A percentile compares a stretch with the other conserved stretches of the same genome.
Evolutionary conservation across 1,139 yeast species (phyloP).

Genomic region (Hanseniaspora uvarum): DNA sequence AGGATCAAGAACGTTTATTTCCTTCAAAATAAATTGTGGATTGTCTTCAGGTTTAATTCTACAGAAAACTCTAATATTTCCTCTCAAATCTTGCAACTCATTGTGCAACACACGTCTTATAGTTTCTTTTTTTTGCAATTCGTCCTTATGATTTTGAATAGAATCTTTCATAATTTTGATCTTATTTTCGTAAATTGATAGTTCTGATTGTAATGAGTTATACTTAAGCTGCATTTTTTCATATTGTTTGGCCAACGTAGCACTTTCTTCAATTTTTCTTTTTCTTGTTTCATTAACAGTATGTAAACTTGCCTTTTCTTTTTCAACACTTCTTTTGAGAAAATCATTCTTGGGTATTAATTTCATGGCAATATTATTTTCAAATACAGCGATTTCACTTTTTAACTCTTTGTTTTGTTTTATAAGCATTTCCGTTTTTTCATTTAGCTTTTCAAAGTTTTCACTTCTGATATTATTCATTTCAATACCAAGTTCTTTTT

Average conservation of each 20-base stretch:
- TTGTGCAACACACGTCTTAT: conserved; percentile 62
- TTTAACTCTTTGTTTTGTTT: not conserved
- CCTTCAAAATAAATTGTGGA: conserved; percentile 26
- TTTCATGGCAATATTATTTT: conserved; percentile 15
- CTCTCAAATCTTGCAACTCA: conserved; percentile 73
- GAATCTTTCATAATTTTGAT: conserved; percentile 27
- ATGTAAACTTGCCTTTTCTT: not conserved
- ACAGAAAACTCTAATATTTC: conserved; percentile 86
- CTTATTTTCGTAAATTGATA: not conserved
- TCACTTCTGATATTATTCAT: conserved; percentile 8
- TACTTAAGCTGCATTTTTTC: conserved; percentile 23
- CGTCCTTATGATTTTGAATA: conserved; percentile 29
- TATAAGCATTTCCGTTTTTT: conserved; percentile 3
- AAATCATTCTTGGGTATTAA: not conserved
- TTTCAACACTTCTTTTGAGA: not conserved
- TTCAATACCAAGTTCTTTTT: conserved; percentile 3
- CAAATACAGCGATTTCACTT: conserved; percentile 9
- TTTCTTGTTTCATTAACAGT: conserved; percentile 1
- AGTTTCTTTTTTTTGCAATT: conserved; percentile 40
- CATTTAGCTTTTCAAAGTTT: not conserved
- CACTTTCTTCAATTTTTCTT: conserved; percentile 15
- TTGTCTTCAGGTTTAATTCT: conserved; percentile 55
- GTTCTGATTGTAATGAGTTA: conserved; percentile 22
- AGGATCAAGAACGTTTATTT: conserved; percentile 35
- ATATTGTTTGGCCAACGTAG: conserved; percentile 14